Percentiles rank a stretch among this genome's conserved stretches.
Evolutionary conservation across 306 rosid species (phyloP).

Genomic region (Geum urbanum): DNA sequence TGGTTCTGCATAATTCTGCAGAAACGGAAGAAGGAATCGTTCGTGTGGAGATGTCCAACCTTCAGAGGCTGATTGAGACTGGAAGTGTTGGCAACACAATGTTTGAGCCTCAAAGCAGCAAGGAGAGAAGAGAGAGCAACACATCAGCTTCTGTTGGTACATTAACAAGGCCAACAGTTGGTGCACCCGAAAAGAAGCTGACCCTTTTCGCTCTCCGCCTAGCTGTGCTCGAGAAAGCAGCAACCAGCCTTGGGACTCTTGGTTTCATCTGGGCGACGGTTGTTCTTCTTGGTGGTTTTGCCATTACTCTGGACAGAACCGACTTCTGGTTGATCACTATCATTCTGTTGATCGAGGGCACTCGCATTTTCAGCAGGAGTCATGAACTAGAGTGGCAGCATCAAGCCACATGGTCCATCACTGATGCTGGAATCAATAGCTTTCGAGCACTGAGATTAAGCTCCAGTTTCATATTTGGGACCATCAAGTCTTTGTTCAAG

Average conservation of each 20-base stretch:
- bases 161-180: slow-evolving; percentile 20
- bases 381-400: slow-evolving; percentile 99
- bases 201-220: slow-evolving; percentile 82
- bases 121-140: slow-evolving; percentile 47
- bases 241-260: slow-evolving; percentile 86
- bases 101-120: slow-evolving; percentile 49
- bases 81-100: slow-evolving; percentile 40
- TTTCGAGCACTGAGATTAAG: slow-evolving; percentile 46
- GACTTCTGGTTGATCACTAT: slow-evolving; percentile 89
- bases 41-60: slow-evolving; percentile 43
- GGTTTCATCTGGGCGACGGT: slow-evolving; percentile 96
- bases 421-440: slow-evolving; percentile 64
- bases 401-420: slow-evolving; percentile 82
- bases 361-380: slow-evolving; percentile 88
- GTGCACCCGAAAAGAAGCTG: slow-evolving; percentile 80
- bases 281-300: slow-evolving; percentile 87
- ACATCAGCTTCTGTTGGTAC: slow-evolving; percentile 14
- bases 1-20: slow-evolving; percentile 41
- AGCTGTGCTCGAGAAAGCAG: slow-evolving; percentile 84
- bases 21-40: slow-evolving; percentile 41
- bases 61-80: slow-evolving; percentile 38
- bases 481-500: slow-evolving; percentile 36
- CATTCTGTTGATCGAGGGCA: slow-evolving; percentile 75
- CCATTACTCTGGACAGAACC: slow-evolving; percentile 60
- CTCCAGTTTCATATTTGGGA: slow-evolving; percentile 39